A percentile compares a stretch with the other conserved stretches of the same genome.
These are phyloP conservation scores for Trichosanthes truncata DNA, from an alignment of 306 rosid genomes.

Conservation along the genomic window DNA sequence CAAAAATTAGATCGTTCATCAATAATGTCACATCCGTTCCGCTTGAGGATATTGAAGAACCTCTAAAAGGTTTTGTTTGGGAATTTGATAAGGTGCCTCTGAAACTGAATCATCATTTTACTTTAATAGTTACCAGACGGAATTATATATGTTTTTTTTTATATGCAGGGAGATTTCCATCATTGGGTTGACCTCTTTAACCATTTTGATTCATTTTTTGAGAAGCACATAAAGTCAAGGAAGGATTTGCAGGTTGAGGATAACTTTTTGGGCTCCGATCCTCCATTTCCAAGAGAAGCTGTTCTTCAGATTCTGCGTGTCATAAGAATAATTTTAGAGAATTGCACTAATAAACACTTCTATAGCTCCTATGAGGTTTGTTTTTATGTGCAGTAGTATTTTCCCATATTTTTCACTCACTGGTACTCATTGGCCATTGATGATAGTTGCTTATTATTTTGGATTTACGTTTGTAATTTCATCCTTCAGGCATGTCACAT, in stretches of 20 bases:
- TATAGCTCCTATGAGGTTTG: constrained; percentile 91
- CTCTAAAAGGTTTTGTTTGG: constrained; percentile 74
- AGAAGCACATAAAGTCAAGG: constrained; percentile 80
- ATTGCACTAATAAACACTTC: constrained; percentile 94
- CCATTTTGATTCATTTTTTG: constrained; percentile 95
- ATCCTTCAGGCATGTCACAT: background rate
- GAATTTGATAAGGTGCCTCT: constrained; percentile 83
- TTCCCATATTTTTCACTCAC: background rate
- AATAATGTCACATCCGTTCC: constrained; percentile 73
- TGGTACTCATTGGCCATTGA: background rate
- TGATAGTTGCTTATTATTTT: background rate
- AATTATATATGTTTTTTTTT: constrained; percentile 19
- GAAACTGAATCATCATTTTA: constrained; percentile 16
- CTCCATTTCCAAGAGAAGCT: constrained; percentile 86
- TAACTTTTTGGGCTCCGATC: constrained; percentile 57
- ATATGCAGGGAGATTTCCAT: constrained; percentile 94
- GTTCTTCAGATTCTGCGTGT: constrained; percentile 90
- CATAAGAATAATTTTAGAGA: constrained; percentile 79
- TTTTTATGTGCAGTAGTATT: background rate
- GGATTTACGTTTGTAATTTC: background rate
- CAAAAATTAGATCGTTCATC: constrained; percentile 74
- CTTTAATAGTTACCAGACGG: background rate
- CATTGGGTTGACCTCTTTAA: constrained; percentile 97
- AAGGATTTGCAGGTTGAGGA: constrained; percentile 88
- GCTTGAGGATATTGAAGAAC: constrained; percentile 74